Evolutionary conservation across 495 filamentous ascomycete genomes (phyloP).

Genomic region (Geoglossum glabrum): DNA sequence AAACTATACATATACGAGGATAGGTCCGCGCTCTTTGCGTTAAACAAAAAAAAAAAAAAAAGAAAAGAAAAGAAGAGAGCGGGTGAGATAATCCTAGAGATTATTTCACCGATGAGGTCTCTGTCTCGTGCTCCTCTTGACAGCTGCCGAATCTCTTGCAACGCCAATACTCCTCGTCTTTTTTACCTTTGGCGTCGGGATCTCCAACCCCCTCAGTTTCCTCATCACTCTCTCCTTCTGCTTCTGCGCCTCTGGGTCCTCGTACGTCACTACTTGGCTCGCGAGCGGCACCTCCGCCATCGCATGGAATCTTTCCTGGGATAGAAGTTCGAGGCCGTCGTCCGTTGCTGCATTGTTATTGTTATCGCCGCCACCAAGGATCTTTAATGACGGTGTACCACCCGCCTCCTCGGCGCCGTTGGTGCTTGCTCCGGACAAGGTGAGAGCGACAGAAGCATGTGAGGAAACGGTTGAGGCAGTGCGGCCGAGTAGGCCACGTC

Average conservation of each 20-base stretch:
- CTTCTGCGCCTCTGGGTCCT: slow-evolving; percentile 14
- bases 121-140: slow-evolving; percentile 5
- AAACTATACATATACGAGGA: no score
- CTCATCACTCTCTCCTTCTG: slow-evolving; percentile 15
- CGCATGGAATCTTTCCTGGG: not conserved
- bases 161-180: not conserved
- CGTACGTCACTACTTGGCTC: slow-evolving; percentile 16
- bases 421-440: not conserved
- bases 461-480: not conserved
- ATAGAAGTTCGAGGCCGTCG: not conserved
- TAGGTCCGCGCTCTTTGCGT: no score
- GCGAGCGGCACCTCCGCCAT: slow-evolving; percentile 6
- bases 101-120: not conserved
- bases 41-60: not conserved
- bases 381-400: not conserved
- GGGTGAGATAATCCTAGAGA: no score
- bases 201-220: slow-evolving; percentile 7
- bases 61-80: no score
- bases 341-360: not conserved
- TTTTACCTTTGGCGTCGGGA: not conserved
- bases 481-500: slow-evolving; percentile 1
- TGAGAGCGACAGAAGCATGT: not conserved
- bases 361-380: not conserved
- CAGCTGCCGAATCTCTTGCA: not conserved
- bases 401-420: not conserved